phyloP scores from a whole-genome alignment of 2,329 filamentous ascomycete genomes.

The Catunica adiposa region DNA sequence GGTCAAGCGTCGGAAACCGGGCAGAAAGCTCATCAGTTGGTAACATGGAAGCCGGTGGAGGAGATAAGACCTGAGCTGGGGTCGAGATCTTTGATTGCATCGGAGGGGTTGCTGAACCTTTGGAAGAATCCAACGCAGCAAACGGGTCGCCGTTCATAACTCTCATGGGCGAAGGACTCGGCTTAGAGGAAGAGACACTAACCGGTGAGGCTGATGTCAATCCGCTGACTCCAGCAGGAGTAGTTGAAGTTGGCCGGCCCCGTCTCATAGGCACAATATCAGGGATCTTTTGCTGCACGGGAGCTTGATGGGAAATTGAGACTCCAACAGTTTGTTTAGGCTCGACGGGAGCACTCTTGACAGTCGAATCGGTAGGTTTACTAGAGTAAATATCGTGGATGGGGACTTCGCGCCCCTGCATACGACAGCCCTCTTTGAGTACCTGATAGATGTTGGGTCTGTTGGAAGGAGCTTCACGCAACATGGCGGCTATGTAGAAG shows the following conservation, averaged over 20 bases:
- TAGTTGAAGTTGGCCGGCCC: slow-evolving; percentile 41
- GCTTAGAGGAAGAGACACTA: slow-evolving; percentile 34
- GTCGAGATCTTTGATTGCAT: neutral
- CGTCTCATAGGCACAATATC: slow-evolving; percentile 89
- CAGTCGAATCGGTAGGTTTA: slow-evolving; percentile 37
- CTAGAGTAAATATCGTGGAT: slow-evolving; percentile 73
- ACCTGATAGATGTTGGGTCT: slow-evolving; percentile 93
- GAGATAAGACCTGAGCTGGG: slow-evolving; percentile 3
- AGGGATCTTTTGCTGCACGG: slow-evolving; percentile 58
- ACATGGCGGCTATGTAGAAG: slow-evolving; percentile 56
- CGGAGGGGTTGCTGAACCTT: slow-evolving; percentile 13
- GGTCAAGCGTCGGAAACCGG: slow-evolving; percentile 78
- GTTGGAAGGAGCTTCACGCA: slow-evolving; percentile 60
- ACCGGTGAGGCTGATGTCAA: slow-evolving; percentile 19
- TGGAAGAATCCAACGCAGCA: slow-evolving; percentile 62
- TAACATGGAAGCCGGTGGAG: neutral
- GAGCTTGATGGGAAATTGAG: slow-evolving; percentile 59
- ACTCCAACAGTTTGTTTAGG: slow-evolving; percentile 51
- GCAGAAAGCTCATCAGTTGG: slow-evolving; percentile 64
- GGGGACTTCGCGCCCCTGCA: slow-evolving; percentile 74
- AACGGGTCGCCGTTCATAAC: slow-evolving; percentile 69
- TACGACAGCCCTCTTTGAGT: slow-evolving; percentile 66
- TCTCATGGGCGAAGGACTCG: slow-evolving; percentile 51
- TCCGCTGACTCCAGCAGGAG: slow-evolving; percentile 14
- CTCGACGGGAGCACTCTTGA: slow-evolving; percentile 37